Percentiles rank a stretch among this genome's conserved stretches.
Conservation (phyloP, 2,329 filamentous ascomycete species). For the Claviceps monticola region DNA sequence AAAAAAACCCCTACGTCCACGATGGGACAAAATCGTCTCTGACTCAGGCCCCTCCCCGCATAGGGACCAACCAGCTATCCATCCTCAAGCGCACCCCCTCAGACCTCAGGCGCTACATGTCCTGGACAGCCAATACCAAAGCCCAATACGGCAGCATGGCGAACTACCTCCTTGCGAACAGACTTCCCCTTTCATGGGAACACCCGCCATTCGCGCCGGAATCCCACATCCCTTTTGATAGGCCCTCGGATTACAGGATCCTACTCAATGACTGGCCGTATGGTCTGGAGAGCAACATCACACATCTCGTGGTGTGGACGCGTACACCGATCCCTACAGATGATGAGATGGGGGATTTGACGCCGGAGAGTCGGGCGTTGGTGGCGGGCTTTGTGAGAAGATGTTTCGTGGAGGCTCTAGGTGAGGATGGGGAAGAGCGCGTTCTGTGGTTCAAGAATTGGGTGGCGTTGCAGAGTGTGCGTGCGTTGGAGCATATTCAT, state of each 20-base stretch:
- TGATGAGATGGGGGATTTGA: conserved; percentile 56
- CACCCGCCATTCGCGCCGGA: conserved; percentile 38
- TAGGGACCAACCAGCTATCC: conserved; percentile 49
- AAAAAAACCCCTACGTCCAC: not conserved
- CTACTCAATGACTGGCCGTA: conserved; percentile 93
- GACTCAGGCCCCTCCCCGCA: not conserved
- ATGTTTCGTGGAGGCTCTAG: conserved; percentile 51
- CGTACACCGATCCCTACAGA: conserved; percentile 70
- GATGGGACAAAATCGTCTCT: not conserved
- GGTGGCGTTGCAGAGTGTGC: conserved; percentile 75
- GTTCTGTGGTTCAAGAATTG: conserved; percentile 92
- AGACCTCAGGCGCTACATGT: conserved; percentile 65
- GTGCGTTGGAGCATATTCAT: conserved; percentile 81
- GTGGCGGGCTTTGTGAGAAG: conserved; percentile 57
- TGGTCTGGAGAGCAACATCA: conserved; percentile 48
- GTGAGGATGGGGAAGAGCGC: conserved; percentile 30
- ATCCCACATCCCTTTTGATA: conserved; percentile 36
- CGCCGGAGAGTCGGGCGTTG: conserved; percentile 45
- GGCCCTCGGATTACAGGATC: conserved; percentile 50
- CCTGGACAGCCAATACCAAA: conserved; percentile 59
- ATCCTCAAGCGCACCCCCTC: conserved; percentile 68
- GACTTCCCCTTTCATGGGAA: conserved; percentile 55
- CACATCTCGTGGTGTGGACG: conserved; percentile 87
- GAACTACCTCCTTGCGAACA: conserved; percentile 60
- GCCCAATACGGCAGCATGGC: conserved; percentile 66